Evolutionary conservation across 2,329 filamentous ascomycete species (phyloP).

Genomic region (Alternaria incomplexa): DNA sequence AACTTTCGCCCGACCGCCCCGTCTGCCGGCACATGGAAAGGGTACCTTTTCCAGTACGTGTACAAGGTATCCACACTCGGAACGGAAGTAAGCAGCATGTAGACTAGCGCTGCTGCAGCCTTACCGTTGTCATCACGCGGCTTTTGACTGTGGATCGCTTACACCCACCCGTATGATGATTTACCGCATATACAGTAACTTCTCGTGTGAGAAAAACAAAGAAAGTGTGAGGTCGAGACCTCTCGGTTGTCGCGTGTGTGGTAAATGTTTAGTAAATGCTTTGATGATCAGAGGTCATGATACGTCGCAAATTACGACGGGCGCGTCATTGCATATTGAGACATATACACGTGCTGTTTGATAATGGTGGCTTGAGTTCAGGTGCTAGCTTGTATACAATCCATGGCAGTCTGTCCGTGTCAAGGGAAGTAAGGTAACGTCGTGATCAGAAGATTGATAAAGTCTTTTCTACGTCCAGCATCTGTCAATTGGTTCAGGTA

Average conservation of each 20-base stretch:
- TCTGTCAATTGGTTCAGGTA: neutral
- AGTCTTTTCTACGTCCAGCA: neutral
- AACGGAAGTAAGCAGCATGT: neutral
- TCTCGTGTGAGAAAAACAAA: neutral
- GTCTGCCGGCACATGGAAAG: neutral
- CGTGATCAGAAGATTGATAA: neutral
- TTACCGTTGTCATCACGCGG: constrained; percentile 5
- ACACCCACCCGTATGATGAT: neutral
- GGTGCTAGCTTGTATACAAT: neutral
- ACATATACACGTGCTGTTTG: neutral
- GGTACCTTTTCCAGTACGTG: neutral
- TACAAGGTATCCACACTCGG: neutral
- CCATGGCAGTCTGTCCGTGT: neutral
- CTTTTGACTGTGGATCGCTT: neutral
- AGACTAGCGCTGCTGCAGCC: constrained; percentile 4
- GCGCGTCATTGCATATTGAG: neutral
- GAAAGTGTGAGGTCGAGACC: too few species aligned
- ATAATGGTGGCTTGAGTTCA: neutral
- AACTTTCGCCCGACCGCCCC: neutral
- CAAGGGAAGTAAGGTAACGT: neutral
- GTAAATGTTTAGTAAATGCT: neutral
- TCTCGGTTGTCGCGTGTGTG: neutral
- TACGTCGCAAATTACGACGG: neutral
- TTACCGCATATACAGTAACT: neutral
- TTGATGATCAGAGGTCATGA: neutral